These are phyloP conservation scores for Erigeron canadensis DNA, from an alignment of 129 eudicot genomes.

Conservation along the genomic window DNA sequence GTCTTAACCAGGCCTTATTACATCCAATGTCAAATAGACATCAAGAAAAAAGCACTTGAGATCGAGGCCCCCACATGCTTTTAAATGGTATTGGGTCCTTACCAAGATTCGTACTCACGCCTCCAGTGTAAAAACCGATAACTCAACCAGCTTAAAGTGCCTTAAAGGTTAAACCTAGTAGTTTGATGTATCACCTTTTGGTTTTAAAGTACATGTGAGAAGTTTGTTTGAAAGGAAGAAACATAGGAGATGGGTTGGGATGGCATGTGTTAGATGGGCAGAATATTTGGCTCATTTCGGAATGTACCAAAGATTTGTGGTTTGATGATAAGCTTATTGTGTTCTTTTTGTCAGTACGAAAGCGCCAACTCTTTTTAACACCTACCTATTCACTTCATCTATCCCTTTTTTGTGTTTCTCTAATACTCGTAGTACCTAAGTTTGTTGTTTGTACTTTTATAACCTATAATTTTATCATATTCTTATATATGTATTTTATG, in stretches of 20 bases:
- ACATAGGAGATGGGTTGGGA: slow-evolving; percentile 3
- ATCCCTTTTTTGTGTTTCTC: background rate
- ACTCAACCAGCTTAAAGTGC: too few species aligned
- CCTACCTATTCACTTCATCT: slow-evolving; percentile 17
- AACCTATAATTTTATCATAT: too few species aligned
- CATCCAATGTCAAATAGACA: too few species aligned
- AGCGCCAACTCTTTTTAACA: slow-evolving; percentile 4
- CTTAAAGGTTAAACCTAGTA: background rate
- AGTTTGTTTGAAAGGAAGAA: slow-evolving; percentile 14
- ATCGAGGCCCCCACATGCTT: too few species aligned
- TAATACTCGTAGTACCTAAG: background rate
- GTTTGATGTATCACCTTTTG: background rate
- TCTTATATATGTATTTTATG: too few species aligned
- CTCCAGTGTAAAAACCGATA: too few species aligned
- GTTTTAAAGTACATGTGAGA: background rate
- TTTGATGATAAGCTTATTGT: slow-evolving; percentile 17
- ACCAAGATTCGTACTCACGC: too few species aligned
- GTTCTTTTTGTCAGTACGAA: slow-evolving; percentile 14
- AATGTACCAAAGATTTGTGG: slow-evolving; percentile 9
- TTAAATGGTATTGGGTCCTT: too few species aligned
- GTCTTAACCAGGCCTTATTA: too few species aligned
- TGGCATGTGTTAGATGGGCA: slow-evolving; percentile 25
- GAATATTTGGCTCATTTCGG: slow-evolving; percentile 25
- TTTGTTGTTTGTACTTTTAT: too few species aligned
- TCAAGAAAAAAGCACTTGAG: too few species aligned